Conservation (phyloP, 805 yeast genomes). For the Lipomyces starkeyi region DNA sequence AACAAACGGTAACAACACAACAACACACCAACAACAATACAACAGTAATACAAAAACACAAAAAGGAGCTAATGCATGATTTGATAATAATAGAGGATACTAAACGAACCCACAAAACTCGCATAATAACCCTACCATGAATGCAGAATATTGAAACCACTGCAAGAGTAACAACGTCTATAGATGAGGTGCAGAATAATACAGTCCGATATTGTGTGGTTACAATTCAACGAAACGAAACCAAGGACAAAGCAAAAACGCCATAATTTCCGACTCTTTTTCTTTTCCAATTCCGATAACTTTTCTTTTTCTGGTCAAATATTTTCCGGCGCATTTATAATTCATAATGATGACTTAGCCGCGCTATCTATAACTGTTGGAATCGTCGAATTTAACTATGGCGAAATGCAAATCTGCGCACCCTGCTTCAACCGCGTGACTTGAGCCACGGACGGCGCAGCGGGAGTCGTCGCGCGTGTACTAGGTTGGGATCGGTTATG, state of each 20-base stretch:
- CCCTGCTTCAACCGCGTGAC: constrained; percentile 67
- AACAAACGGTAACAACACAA: neutral
- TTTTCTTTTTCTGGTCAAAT: neutral
- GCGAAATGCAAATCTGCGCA: constrained; percentile 73
- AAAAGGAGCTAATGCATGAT: constrained; percentile 1
- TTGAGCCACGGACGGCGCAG: constrained; percentile 48
- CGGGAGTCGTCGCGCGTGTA: constrained; percentile 40
- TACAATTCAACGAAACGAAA: neutral
- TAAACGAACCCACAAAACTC: neutral
- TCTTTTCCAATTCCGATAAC: neutral
- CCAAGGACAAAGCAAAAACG: constrained; percentile 1
- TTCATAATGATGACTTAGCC: neutral
- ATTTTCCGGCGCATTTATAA: neutral
- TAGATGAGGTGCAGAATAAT: neutral
- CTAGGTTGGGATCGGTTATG: constrained; percentile 70
- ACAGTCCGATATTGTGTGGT: neutral
- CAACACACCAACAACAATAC: neutral
- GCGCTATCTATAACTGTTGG: neutral
- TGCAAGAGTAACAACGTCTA: neutral
- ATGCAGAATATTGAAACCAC: neutral
- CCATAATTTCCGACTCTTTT: neutral
- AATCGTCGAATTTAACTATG: constrained; percentile 45
- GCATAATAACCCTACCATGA: neutral
- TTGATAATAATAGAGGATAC: neutral
- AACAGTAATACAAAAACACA: neutral